These are phyloP conservation scores for Phytophthora cryptogea DNA, from an alignment of 352 stramenopile species.

Conservation along the genomic window DNA sequence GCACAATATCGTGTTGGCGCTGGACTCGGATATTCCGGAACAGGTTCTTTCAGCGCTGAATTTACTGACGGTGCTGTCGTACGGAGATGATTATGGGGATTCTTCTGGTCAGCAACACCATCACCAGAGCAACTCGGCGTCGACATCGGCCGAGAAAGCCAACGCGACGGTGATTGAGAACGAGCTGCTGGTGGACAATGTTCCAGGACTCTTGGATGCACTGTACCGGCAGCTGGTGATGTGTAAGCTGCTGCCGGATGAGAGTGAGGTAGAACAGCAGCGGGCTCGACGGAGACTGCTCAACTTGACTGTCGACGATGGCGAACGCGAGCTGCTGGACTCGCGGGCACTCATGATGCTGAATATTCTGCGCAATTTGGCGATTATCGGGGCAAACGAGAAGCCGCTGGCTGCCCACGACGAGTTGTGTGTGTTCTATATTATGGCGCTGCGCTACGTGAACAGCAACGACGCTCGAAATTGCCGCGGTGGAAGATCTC, in stretches of 20 bases:
- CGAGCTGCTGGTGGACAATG: slow-evolving; percentile 68
- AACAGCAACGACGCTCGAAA: slow-evolving; percentile 32
- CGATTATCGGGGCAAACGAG: slow-evolving; percentile 75
- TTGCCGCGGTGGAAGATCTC: slow-evolving; percentile 24
- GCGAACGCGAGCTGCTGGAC: slow-evolving; percentile 59
- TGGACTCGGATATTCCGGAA: slow-evolving; percentile 64
- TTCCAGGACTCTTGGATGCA: slow-evolving; percentile 73
- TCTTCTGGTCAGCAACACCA: slow-evolving; percentile 28
- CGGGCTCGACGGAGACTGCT: slow-evolving; percentile 41
- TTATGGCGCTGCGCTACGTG: slow-evolving; percentile 57
- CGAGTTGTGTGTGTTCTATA: slow-evolving; percentile 65
- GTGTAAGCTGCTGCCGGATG: slow-evolving; percentile 53
- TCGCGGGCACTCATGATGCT: slow-evolving; percentile 60
- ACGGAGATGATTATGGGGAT: slow-evolving; percentile 30
- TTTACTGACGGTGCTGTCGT: slow-evolving; percentile 75
- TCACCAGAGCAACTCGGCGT: slow-evolving; percentile 19
- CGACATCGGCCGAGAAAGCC: slow-evolving; percentile 15
- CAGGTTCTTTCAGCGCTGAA: slow-evolving; percentile 69
- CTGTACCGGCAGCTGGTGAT: slow-evolving; percentile 68
- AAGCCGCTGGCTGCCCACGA: slow-evolving; percentile 67
- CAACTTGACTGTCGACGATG: slow-evolving; percentile 45
- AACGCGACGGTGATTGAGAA: slow-evolving; percentile 47
- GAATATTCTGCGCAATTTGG: slow-evolving; percentile 82
- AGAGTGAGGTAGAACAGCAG: slow-evolving; percentile 26
- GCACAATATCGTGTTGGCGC: slow-evolving; percentile 68